Evolutionary conservation across 805 yeast genomes (phyloP).

Genomic region (Suhomyces kilbournensis): DNA sequence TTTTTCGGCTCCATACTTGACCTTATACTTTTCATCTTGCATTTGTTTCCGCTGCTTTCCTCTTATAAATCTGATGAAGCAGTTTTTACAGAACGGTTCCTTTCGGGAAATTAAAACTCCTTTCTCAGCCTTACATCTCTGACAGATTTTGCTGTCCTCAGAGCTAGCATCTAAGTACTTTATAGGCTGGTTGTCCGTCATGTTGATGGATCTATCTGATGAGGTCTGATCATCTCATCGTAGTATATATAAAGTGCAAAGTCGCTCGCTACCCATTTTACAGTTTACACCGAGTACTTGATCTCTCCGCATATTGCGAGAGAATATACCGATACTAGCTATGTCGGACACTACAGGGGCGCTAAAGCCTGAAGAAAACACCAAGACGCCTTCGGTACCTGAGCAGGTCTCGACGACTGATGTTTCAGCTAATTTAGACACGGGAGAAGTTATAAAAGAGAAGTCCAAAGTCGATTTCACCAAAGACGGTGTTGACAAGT

Average conservation of each 20-base stretch:
- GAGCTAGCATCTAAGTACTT: slow-evolving; percentile 15
- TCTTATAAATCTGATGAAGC: slow-evolving; percentile 70
- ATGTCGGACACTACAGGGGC: neutral
- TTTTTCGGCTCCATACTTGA: slow-evolving; percentile 51
- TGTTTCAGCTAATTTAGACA: neutral
- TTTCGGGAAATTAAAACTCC: slow-evolving; percentile 54
- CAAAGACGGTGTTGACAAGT: slow-evolving; percentile 49
- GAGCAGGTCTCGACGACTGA: neutral
- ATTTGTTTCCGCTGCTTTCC: slow-evolving; percentile 80
- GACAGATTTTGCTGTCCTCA: slow-evolving; percentile 29
- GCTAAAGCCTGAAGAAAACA: neutral
- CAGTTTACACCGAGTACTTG: neutral
- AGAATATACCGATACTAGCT: neutral
- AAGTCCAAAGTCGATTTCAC: slow-evolving; percentile 53
- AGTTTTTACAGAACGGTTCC: slow-evolving; percentile 60
- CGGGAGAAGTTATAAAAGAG: slow-evolving; percentile 31
- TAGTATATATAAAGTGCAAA: neutral
- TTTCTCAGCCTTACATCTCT: slow-evolving; percentile 45
- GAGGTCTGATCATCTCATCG: neutral
- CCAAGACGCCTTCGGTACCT: neutral
- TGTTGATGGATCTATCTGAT: neutral
- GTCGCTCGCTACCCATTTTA: neutral
- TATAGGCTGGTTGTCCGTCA: slow-evolving; percentile 9
- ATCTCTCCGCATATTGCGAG: neutral
- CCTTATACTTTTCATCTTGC: slow-evolving; percentile 70